Percentiles rank a stretch among this genome's conserved stretches.
Evolutionary conservation across 441 rosid species (phyloP).

Genomic region (Hura crepitans): DNA sequence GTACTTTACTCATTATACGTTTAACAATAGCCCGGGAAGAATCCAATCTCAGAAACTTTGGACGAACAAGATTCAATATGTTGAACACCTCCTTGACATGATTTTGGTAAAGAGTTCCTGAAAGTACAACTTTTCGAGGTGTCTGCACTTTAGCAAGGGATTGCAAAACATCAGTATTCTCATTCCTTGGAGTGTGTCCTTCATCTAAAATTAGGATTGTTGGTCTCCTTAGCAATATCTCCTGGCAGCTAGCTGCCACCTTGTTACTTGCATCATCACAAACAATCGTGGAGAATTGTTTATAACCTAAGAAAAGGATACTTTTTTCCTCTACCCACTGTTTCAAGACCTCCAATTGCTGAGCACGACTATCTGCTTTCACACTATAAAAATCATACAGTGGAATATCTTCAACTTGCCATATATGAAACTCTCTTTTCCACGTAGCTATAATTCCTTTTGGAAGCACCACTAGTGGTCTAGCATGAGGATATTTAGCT

Average conservation of each 20-base stretch:
- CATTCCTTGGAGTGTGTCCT: slow-evolving; percentile 84
- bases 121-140: slow-evolving; percentile 75
- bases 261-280: slow-evolving; percentile 43
- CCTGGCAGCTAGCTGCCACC: slow-evolving; percentile 41
- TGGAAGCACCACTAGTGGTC: slow-evolving; percentile 73
- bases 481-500: slow-evolving; percentile 65
- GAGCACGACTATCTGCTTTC: slow-evolving; percentile 62
- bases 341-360: slow-evolving; percentile 59
- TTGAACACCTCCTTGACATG: slow-evolving; percentile 85
- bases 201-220: slow-evolving; percentile 82
- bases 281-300: slow-evolving; percentile 67
- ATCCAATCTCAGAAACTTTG: slow-evolving; percentile 59
- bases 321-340: slow-evolving; percentile 65
- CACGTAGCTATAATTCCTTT: slow-evolving; percentile 77
- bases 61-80: slow-evolving; percentile 72
- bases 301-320: slow-evolving; percentile 74
- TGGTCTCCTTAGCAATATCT: slow-evolving; percentile 62
- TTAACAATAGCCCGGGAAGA: slow-evolving; percentile 36
- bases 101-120: slow-evolving; percentile 85
- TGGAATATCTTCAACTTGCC: slow-evolving; percentile 74
- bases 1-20: slow-evolving; percentile 63
- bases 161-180: slow-evolving; percentile 57
- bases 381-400: slow-evolving; percentile 61
- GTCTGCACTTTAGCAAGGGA: slow-evolving; percentile 76
- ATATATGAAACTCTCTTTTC: slow-evolving; percentile 71